phyloP scores from a whole-genome alignment of 257 asterid species.

The Solanum peruvianum region DNA sequence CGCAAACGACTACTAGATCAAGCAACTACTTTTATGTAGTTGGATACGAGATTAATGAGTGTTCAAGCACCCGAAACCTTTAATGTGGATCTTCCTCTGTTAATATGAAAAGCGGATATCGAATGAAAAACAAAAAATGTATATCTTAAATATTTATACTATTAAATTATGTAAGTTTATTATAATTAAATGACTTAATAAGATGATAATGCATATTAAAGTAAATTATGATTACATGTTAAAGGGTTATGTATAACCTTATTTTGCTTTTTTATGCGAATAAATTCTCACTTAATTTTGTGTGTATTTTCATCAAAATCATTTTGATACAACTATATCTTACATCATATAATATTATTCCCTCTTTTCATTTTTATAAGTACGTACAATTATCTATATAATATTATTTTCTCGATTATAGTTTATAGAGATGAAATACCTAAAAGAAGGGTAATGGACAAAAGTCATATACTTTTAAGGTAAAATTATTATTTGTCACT shows the following conservation, averaged over 20 bases:
- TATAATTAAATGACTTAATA: too few relatives aligned
- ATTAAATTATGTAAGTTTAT: not conserved
- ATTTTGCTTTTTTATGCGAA: not conserved
- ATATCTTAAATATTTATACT: not conserved
- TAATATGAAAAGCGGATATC: too few relatives aligned
- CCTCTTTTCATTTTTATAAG: not conserved
- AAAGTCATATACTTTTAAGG: too few relatives aligned
- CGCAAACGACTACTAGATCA: too few relatives aligned
- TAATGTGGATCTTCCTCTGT: rapidly evolving
- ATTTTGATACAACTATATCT: not conserved
- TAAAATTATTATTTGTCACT: too few relatives aligned
- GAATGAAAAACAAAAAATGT: too few relatives aligned
- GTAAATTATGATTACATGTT: not conserved
- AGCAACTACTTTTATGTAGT: too few relatives aligned
- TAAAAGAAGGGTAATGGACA: too few relatives aligned
- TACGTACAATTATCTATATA: not conserved
- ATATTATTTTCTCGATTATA: not conserved
- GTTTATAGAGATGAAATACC: not conserved
- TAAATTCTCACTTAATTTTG: not conserved
- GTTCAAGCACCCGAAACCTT: too few relatives aligned
- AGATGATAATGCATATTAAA: too few relatives aligned
- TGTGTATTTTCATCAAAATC: not conserved
- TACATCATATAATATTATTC: not conserved
- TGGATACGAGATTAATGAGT: too few relatives aligned
- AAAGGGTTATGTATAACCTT: not conserved